Conservation (phyloP, 352 stramenopile genomes). For the Phytopythium ostracodes region DNA sequence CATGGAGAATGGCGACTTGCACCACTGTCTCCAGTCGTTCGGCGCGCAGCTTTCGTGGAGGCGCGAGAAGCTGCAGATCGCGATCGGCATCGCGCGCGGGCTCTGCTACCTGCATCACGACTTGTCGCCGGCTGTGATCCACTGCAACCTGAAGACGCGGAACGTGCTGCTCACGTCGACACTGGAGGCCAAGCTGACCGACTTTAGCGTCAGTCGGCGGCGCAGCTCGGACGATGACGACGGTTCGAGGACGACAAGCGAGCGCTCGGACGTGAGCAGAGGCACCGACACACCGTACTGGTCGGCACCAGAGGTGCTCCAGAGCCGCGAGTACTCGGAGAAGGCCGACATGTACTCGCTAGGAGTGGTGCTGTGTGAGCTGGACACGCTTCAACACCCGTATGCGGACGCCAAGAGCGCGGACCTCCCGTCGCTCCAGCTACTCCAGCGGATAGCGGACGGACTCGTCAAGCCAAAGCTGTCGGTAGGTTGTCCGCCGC, state of each 20-base stretch:
- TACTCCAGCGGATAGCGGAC: slow-evolving; percentile 27
- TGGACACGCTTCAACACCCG: slow-evolving; percentile 44
- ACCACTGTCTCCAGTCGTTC: slow-evolving; percentile 26
- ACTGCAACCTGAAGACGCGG: slow-evolving; percentile 50
- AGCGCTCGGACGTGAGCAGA: slow-evolving; percentile 17
- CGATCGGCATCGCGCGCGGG: slow-evolving; percentile 37
- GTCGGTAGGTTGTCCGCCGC: slow-evolving; percentile 24
- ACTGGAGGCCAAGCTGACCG: slow-evolving; percentile 37
- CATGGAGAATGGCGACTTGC: slow-evolving; percentile 31
- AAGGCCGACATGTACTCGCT: slow-evolving; percentile 75
- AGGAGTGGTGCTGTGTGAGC: slow-evolving; percentile 51
- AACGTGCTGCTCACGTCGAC: slow-evolving; percentile 36
- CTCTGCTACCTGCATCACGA: slow-evolving; percentile 43
- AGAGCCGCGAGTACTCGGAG: slow-evolving; percentile 33
- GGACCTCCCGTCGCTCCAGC: slow-evolving; percentile 18
- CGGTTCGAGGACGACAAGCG: neutral
- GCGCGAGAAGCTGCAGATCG: slow-evolving; percentile 38
- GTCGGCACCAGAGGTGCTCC: slow-evolving; percentile 72
- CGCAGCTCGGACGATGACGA: neutral
- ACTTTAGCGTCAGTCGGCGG: slow-evolving; percentile 22
- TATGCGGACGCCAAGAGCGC: slow-evolving; percentile 16
- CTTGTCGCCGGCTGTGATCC: slow-evolving; percentile 26
- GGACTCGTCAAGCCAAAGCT: slow-evolving; percentile 23
- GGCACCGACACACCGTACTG: slow-evolving; percentile 31
- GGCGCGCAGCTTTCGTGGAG: slow-evolving; percentile 28